phyloP scores from a whole-genome alignment of 2,329 filamentous ascomycete species.

The Chaetomium sp. region DNA sequence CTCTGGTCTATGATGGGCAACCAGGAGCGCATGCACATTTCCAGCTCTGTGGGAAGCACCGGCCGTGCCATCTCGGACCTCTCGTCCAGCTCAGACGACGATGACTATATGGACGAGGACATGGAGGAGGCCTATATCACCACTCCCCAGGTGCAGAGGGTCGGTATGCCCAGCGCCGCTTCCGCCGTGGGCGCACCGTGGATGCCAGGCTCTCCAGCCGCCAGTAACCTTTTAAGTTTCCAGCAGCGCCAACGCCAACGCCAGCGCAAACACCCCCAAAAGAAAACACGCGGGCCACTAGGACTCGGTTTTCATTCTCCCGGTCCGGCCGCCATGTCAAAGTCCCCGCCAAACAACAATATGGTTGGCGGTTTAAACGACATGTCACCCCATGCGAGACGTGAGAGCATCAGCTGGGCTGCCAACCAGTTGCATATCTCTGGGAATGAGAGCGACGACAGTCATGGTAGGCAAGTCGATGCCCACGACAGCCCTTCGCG shows the following conservation, averaged over 20 bases:
- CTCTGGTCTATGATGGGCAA: conserved; percentile 72
- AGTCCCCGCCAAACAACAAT: conserved; percentile 67
- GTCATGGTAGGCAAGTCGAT: conserved; percentile 49
- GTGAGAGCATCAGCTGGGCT: conserved; percentile 88
- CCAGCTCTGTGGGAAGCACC: conserved; percentile 79
- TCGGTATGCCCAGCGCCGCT: conserved; percentile 49
- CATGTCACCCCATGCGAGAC: conserved; percentile 56
- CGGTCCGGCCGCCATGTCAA: conserved; percentile 52
- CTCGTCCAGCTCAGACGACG: conserved; percentile 72
- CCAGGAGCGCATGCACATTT: conserved; percentile 70
- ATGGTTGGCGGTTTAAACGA: conserved; percentile 39
- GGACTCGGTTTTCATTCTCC: conserved; percentile 54
- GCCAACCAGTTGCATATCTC: conserved; percentile 85
- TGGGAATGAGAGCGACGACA: conserved; percentile 79
- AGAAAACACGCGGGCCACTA: conserved; percentile 50
- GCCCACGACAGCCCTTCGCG: conserved; percentile 48
- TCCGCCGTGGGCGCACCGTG: conserved; percentile 60
- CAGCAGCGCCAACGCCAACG: conserved; percentile 74
- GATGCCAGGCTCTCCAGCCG: conserved; percentile 68
- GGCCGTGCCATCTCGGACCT: conserved; percentile 74
- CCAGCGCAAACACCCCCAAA: conserved; percentile 67
- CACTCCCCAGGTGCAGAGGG: conserved; percentile 76
- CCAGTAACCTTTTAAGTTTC: conserved; percentile 81
- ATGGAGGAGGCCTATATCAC: conserved; percentile 79
- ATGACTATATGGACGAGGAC: conserved; percentile 71